Evolutionary conservation across 2,329 filamentous ascomycete genomes (phyloP).

Genomic region (Corinectria fuckeliana): DNA sequence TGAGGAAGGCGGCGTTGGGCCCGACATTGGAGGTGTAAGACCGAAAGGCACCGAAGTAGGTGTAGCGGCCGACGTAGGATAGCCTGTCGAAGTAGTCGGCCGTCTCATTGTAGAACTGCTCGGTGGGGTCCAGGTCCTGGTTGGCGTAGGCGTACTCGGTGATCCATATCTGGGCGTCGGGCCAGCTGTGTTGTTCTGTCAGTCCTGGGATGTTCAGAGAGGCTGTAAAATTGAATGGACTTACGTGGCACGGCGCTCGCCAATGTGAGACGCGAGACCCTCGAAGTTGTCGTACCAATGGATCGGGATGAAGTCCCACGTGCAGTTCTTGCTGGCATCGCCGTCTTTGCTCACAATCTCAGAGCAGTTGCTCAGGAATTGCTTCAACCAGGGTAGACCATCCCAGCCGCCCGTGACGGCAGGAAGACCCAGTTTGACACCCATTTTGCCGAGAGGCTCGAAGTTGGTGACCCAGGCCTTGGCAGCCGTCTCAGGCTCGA

Average conservation of each 20-base stretch:
- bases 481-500: constrained; percentile 67
- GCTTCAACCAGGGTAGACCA: constrained; percentile 70
- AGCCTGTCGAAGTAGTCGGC: constrained; percentile 68
- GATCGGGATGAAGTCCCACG: constrained; percentile 67
- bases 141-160: constrained; percentile 76
- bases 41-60: constrained; percentile 79
- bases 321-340: constrained; percentile 57
- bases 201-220: background rate
- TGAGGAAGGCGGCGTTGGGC: constrained; percentile 74
- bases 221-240: constrained; percentile 25
- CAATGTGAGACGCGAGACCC: constrained; percentile 71
- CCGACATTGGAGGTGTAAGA: constrained; percentile 75
- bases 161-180: constrained; percentile 72
- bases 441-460: constrained; percentile 68
- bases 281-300: constrained; percentile 76
- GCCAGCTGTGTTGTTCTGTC: constrained; percentile 53
- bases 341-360: constrained; percentile 56
- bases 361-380: constrained; percentile 70
- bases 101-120: constrained; percentile 72
- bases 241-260: constrained; percentile 51
- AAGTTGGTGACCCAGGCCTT: constrained; percentile 74
- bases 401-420: constrained; percentile 67
- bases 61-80: constrained; percentile 68
- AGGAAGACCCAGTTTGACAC: constrained; percentile 73
- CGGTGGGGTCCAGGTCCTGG: constrained; percentile 61